These are phyloP conservation scores for Allodekkera sacchari DNA, from an alignment of 805 yeast species.

Conservation along the genomic window DNA sequence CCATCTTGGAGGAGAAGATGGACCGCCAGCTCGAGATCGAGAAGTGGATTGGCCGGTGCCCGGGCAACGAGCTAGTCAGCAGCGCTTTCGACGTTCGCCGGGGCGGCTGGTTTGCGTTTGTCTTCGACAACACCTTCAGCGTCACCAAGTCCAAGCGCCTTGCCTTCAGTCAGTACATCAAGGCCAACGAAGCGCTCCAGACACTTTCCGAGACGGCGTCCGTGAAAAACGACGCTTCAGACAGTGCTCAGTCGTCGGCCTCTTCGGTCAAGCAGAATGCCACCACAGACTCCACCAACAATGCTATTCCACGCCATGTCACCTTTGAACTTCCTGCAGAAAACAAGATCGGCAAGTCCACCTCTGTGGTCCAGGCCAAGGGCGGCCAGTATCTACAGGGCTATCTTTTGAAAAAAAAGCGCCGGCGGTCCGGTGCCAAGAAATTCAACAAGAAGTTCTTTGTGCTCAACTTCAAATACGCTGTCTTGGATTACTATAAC, in stretches of 20 bases:
- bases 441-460: conserved; percentile 84
- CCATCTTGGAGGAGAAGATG: conserved; percentile 46
- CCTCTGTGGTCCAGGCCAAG: conserved; percentile 32
- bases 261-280: neutral
- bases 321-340: conserved; percentile 20
- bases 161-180: conserved; percentile 46
- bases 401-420: conserved; percentile 57
- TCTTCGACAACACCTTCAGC: conserved; percentile 87
- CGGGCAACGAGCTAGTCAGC: conserved; percentile 51
- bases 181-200: conserved; percentile 2
- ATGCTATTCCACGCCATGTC: conserved; percentile 9
- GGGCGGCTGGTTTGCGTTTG: conserved; percentile 76
- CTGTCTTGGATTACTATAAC: conserved; percentile 73
- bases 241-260: neutral
- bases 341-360: conserved; percentile 14
- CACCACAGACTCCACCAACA: neutral
- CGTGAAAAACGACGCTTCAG: neutral
- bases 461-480: conserved; percentile 71
- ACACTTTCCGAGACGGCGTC: neutral
- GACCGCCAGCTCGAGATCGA: conserved; percentile 42
- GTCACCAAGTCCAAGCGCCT: conserved; percentile 78
- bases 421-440: conserved; percentile 72
- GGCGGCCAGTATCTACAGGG: conserved; percentile 76
- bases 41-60: conserved; percentile 47
- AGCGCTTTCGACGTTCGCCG: conserved; percentile 52